Evolutionary conservation across 441 rosid genomes (phyloP).

Genomic region (Adansonia gregorii): DNA sequence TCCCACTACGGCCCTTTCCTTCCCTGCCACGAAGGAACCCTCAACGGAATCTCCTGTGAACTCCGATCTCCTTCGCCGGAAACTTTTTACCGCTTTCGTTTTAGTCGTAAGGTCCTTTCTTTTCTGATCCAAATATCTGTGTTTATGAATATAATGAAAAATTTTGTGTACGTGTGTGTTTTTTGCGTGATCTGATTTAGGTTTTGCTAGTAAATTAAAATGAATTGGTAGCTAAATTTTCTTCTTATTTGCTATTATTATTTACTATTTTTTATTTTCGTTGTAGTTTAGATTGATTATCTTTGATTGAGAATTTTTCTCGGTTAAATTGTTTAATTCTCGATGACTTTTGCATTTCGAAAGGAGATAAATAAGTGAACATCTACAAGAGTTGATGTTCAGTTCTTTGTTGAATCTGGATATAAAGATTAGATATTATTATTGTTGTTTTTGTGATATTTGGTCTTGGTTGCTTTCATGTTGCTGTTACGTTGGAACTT

Average conservation of each 20-base stretch:
- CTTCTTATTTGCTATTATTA: not conserved
- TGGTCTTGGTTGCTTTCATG: not conserved
- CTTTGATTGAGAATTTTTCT: not conserved
- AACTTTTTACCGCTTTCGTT: not conserved
- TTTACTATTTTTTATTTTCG: not conserved
- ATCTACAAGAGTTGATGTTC: not conserved
- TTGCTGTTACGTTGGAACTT: not conserved
- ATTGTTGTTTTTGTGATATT: not conserved
- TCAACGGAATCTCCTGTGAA: not conserved
- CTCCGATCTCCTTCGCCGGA: not conserved
- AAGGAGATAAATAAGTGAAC: not conserved
- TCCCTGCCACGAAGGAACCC: not conserved
- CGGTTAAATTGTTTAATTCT: not conserved
- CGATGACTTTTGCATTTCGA: not conserved
- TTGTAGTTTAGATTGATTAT: conserved; percentile 10
- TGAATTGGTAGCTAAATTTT: not conserved
- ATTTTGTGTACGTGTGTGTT: not conserved
- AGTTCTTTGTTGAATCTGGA: conserved; percentile 9
- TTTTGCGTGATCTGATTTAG: not conserved
- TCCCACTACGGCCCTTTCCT: conserved; percentile 9
- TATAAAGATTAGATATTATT: not conserved
- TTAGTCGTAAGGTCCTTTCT: conserved; percentile 8
- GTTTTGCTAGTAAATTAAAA: not conserved
- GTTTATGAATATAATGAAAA: not conserved
- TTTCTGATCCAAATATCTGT: conserved; percentile 19